Percentiles rank a stretch among this genome's conserved stretches.
phyloP scores from a whole-genome alignment of 2,329 filamentous ascomycete genomes.

The Pseudogymnoascus sp. region DNA sequence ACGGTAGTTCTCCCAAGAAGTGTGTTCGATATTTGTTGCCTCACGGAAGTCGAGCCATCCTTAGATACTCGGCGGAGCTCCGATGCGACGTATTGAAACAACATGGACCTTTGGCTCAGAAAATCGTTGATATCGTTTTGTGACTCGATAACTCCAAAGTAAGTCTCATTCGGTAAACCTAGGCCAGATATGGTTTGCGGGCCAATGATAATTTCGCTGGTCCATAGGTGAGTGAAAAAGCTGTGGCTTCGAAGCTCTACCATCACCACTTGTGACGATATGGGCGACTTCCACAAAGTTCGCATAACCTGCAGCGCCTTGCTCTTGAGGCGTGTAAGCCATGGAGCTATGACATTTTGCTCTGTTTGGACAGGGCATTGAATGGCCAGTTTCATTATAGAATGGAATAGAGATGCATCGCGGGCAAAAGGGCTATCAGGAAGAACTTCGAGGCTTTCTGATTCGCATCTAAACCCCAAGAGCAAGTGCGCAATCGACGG shows the following conservation, averaged over 20 bases:
- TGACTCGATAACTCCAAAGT: conserved; percentile 1
- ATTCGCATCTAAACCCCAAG: conserved; percentile 74
- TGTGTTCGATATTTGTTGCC: conserved; percentile 59
- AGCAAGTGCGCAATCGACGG: conserved; percentile 87
- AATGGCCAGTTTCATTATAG: conserved; percentile 62
- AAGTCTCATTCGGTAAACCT: conserved; percentile 43
- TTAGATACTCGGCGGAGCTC: conserved; percentile 74
- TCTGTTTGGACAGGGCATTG: conserved; percentile 58
- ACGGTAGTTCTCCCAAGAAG: conserved; percentile 68
- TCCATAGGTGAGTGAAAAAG: conserved; percentile 3
- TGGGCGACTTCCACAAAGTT: conserved; percentile 71
- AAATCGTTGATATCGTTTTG: conserved; percentile 44
- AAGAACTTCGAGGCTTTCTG: conserved; percentile 59
- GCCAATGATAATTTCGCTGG: conserved; percentile 5
- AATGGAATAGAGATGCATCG: conserved; percentile 73
- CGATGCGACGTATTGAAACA: conserved; percentile 75
- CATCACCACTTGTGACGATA: conserved; percentile 68
- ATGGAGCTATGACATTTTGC: conserved; percentile 49
- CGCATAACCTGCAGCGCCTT: conserved; percentile 65
- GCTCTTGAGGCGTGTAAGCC: conserved; percentile 61
- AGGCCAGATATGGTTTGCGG: conserved; percentile 41
- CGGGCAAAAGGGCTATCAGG: conserved; percentile 61
- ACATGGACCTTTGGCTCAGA: conserved; percentile 64
- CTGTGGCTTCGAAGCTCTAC: conserved; percentile 57
- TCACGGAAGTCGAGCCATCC: conserved; percentile 59